Percentiles rank a stretch among this genome's conserved stretches.
phyloP scores from a whole-genome alignment of 2,329 filamentous ascomycete species.

The Microsporum audouinii region DNA sequence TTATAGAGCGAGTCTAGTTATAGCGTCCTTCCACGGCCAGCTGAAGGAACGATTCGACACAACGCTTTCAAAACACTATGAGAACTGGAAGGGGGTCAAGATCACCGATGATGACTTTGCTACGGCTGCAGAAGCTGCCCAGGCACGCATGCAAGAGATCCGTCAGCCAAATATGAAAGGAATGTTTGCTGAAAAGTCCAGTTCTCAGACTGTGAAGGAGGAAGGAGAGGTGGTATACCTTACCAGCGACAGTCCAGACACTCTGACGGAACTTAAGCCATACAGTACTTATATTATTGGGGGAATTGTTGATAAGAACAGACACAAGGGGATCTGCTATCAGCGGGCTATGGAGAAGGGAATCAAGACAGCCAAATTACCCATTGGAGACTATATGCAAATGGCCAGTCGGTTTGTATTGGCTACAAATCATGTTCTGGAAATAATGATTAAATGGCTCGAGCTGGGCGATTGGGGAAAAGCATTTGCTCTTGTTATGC shows the following conservation, averaged over 20 bases:
- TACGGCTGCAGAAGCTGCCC: slow-evolving; percentile 53
- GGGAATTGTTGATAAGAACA: slow-evolving; percentile 89
- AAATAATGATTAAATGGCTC: slow-evolving; percentile 92
- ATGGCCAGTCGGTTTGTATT: slow-evolving; percentile 80
- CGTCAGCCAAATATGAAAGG: slow-evolving; percentile 50
- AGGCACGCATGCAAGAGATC: slow-evolving; percentile 52
- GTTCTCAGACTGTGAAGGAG: slow-evolving; percentile 21
- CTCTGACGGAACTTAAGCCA: slow-evolving; percentile 69
- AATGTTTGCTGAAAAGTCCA: slow-evolving; percentile 35
- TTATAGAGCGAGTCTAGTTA: slow-evolving; percentile 59
- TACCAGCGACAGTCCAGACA: slow-evolving; percentile 80
- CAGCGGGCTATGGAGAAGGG: slow-evolving; percentile 61
- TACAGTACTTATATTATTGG: slow-evolving; percentile 89
- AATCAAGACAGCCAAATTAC: slow-evolving; percentile 78
- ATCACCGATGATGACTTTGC: slow-evolving; percentile 67
- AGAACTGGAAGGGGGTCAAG: slow-evolving; percentile 65
- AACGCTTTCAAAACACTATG: slow-evolving; percentile 57
- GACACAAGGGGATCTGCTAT: slow-evolving; percentile 91
- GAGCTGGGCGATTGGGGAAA: slow-evolving; percentile 83
- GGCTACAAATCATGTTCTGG: slow-evolving; percentile 88
- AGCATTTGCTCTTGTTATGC: slow-evolving; percentile 79
- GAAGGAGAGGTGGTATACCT: slow-evolving; percentile 68
- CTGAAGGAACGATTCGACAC: slow-evolving; percentile 71
- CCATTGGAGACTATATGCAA: slow-evolving; percentile 88
- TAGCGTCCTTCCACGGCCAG: slow-evolving; percentile 66